These are phyloP conservation scores for Cyclospora cayetanensis DNA, from an alignment of 169 alveolate species.

Conservation along the genomic window DNA sequence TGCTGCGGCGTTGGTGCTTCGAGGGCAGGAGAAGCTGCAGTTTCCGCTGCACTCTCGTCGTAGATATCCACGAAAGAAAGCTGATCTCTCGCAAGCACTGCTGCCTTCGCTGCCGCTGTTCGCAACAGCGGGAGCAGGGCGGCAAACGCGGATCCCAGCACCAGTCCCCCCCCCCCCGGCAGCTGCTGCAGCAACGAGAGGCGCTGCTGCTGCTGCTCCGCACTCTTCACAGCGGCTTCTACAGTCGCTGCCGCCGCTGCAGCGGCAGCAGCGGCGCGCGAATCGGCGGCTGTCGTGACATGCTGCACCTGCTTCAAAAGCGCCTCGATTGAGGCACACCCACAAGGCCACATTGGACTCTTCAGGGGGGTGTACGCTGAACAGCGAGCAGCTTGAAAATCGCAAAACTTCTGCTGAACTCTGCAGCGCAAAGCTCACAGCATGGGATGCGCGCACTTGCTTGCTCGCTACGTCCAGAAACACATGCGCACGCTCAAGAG, in stretches of 20 bases:
- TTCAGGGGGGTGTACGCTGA: background rate
- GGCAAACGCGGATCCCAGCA: background rate
- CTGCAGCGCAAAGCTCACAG: constrained; percentile 11
- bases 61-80: background rate
- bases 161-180: background rate
- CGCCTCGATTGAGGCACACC: background rate
- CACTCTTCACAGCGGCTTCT: background rate
- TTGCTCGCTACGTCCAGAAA: background rate
- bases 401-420: background rate
- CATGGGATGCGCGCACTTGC: too few species aligned
- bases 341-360: constrained; percentile 1
- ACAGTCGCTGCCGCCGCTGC: constrained; percentile 8
- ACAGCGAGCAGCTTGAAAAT: background rate
- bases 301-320: constrained; percentile 11
- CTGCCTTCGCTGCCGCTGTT: background rate
- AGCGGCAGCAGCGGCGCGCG: background rate
- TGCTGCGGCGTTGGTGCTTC: background rate
- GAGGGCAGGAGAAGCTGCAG: background rate
- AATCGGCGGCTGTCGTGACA: constrained; percentile 10
- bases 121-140: constrained; percentile 27
- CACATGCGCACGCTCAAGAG: background rate
- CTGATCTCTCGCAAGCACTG: background rate
- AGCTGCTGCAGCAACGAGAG: background rate
- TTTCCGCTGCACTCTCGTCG: background rate
- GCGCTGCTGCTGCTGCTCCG: background rate